Evolutionary conservation across 1,284 basidiomycete species (phyloP), one percentile per base, ranked within the genome.

Genomic region (Takashimella koratensis): DNA sequence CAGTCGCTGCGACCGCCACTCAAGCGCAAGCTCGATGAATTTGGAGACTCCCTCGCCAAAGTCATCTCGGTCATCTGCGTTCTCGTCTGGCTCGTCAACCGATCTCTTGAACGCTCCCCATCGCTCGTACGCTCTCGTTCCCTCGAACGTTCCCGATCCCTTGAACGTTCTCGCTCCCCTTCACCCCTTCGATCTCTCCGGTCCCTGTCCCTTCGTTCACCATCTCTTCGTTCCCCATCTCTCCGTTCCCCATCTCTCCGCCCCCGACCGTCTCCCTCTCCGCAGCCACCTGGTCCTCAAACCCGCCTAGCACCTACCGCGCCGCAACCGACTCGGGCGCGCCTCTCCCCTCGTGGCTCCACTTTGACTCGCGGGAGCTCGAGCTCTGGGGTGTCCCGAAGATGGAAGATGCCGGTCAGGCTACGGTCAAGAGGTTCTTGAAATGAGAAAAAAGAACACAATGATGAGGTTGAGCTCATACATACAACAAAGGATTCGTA

Each of bases 21-120:
- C 48, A 96, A 97, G 77, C 86, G 89, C 64, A 96, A 96, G 75
- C 82, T 97, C 45, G 93, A 97, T 73, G 93, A 96, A 74, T 96
- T 97, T 67, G 93, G 94, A 57, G 91, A 97, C 69, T 86, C 86
- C 82, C 83, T 97, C 52, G 93, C 93, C 49, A 96, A 96, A 74
- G 92, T 96, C 75, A 96, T 96, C 76, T 84, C 86, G 43, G 89
- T 95, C 60, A 95, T 97, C 66, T 97, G 93, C 67, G 80, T 96
- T 57, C 85, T 96, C 59, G 93, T 96, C 64, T 96, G 93, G 93
- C 79, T 96, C 57, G 87, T 97, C 78, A 96, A 97, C 77, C n/a
- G n/a, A n/a, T n/a, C n/a, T n/a, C n/a, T n/a, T n/a, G n/a, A n/a
- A n/a, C n/a, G n/a, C n/a, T n/a, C n/a, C n/a, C n/a, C n/a, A n/a